A percentile compares a stretch with the other conserved stretches of the same genome.
phyloP scores from a whole-genome alignment of 2,329 filamentous ascomycete genomes.

The Aspergillus tanneri region DNA sequence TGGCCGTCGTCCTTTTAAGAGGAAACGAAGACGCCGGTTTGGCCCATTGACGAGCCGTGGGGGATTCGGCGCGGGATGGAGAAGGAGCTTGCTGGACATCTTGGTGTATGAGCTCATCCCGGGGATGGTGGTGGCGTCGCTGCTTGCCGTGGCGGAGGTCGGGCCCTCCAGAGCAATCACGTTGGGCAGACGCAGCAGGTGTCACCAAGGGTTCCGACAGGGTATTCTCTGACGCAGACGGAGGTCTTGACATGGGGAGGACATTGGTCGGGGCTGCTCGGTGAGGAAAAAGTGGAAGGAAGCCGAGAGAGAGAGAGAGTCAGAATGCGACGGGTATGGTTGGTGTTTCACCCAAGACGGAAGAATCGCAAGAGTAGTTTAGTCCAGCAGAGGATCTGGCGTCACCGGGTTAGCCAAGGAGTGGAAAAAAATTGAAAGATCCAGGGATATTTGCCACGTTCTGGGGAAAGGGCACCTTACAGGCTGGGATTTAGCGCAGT shows the following conservation, averaged over 20 bases:
- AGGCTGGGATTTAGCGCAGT: slow-evolving; percentile 22
- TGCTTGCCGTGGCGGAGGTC: slow-evolving; percentile 30
- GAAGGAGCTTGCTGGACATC: slow-evolving; percentile 29
- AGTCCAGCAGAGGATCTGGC: slow-evolving; percentile 27
- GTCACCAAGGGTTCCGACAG: slow-evolving; percentile 47
- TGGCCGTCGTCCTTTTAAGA: slow-evolving; percentile 39
- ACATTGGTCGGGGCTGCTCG: slow-evolving; percentile 48
- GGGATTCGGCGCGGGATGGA: slow-evolving; percentile 38
- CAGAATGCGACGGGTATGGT: slow-evolving; percentile 16
- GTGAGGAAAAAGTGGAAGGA: slow-evolving; percentile 18
- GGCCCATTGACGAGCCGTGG: slow-evolving; percentile 38
- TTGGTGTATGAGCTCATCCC: slow-evolving; percentile 32
- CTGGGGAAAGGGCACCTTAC: slow-evolving; percentile 29
- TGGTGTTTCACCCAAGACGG: slow-evolving; percentile 17
- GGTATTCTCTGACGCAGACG: slow-evolving; percentile 44
- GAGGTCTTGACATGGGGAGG: slow-evolving; percentile 52
- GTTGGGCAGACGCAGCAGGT: slow-evolving; percentile 42
- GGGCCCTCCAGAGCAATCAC: slow-evolving; percentile 36
- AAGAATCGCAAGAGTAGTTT: slow-evolving; percentile 14
- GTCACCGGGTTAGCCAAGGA: slow-evolving; percentile 24
- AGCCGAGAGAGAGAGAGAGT: slow-evolving; percentile 16
- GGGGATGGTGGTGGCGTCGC: slow-evolving; percentile 39
- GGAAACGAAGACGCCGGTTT: slow-evolving; percentile 27
- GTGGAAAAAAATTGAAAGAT: slow-evolving; percentile 16
- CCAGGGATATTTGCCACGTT: slow-evolving; percentile 29